Conservation (phyloP, 306 rosid species). For the Geum urbanum region DNA sequence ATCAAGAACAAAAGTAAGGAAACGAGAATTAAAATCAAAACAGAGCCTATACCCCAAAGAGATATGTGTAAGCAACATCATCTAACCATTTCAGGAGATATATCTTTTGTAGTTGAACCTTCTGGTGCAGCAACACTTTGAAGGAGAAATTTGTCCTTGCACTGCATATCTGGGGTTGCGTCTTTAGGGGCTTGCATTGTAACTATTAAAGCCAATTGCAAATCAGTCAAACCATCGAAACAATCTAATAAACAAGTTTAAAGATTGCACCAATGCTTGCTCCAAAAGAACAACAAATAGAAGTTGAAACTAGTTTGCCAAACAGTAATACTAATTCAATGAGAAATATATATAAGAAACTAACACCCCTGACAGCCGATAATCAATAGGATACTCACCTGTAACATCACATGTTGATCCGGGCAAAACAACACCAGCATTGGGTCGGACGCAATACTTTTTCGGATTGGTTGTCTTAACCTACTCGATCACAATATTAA, state of each 20-base stretch:
- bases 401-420: slow-evolving; percentile 36
- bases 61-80: slow-evolving; percentile 1
- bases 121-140: slow-evolving; percentile 44
- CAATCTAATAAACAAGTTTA: not conserved
- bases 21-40: not conserved
- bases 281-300: not conserved
- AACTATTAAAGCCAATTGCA: slow-evolving; percentile 22
- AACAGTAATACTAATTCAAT: not conserved
- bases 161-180: slow-evolving; percentile 40
- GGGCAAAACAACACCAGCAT: slow-evolving; percentile 42
- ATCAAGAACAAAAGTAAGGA: not conserved
- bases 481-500: slow-evolving; percentile 23
- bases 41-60: not conserved
- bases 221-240: slow-evolving; percentile 4
- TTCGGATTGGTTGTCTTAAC: slow-evolving; percentile 48
- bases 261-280: not conserved
- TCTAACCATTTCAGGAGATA: slow-evolving; percentile 44
- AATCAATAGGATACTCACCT: slow-evolving; percentile 24
- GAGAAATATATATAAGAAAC: not conserved
- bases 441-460: slow-evolving; percentile 48
- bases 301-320: not conserved
- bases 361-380: not conserved
- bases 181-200: slow-evolving; percentile 50
- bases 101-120: slow-evolving; percentile 30
- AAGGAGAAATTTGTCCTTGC: slow-evolving; percentile 53